These are phyloP conservation scores for Lablab purpureus DNA, from an alignment of 306 rosid species.

Conservation along the genomic window DNA sequence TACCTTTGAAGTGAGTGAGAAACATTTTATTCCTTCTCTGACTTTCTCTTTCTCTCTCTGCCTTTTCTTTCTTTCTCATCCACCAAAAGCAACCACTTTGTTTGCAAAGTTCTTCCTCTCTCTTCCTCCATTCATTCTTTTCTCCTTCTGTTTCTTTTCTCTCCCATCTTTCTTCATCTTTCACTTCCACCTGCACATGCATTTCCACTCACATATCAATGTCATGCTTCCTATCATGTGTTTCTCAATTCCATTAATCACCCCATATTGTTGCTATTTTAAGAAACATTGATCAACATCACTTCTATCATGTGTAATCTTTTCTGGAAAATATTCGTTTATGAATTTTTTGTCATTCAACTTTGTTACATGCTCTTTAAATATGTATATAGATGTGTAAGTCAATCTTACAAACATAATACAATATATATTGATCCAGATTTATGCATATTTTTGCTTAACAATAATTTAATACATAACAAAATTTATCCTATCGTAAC, in stretches of 20 bases:
- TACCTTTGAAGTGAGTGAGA: conserved; percentile 57
- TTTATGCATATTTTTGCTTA: not conserved
- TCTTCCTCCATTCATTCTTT: conserved; percentile 49
- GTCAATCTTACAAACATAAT: too few relatives aligned
- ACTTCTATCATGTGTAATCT: conserved; percentile 12
- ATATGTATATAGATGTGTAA: not conserved
- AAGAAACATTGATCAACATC: conserved; percentile 38
- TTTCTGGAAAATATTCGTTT: conserved; percentile 13
- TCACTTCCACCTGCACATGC: conserved; percentile 72
- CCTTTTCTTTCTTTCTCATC: conserved; percentile 80
- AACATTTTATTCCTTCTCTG: conserved; percentile 62
- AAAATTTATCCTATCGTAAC: too few relatives aligned
- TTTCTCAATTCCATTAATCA: conserved; percentile 17
- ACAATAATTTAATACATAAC: too few relatives aligned
- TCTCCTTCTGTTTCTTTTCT: conserved; percentile 48
- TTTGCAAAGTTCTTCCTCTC: conserved; percentile 50
- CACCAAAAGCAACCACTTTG: conserved; percentile 87
- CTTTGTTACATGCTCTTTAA: not conserved
- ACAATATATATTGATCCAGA: too few relatives aligned
- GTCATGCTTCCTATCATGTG: conserved; percentile 20
- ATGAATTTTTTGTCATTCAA: conserved; percentile 14
- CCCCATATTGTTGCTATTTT: conserved; percentile 26
- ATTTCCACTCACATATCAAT: conserved; percentile 48
- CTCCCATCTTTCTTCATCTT: conserved; percentile 59
- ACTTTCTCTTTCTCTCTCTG: conserved; percentile 66